Conservation (phyloP, 1,139 yeast species). For the Yamadazyma membranifaciens region DNA sequence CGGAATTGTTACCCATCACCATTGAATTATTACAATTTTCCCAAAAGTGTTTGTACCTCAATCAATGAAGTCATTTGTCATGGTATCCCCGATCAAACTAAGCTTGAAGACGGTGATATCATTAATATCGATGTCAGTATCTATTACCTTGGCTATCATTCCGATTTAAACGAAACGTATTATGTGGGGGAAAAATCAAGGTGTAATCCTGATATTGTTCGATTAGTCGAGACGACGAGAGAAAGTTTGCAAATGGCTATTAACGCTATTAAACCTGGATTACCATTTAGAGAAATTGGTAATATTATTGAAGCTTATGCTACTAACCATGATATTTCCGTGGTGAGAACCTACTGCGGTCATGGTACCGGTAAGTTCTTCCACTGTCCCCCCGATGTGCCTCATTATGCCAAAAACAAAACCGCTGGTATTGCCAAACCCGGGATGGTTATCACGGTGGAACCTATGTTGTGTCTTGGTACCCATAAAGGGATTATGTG, state of each 20-base stretch:
- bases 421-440: constrained; percentile 93
- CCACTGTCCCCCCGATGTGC: constrained; percentile 91
- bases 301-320: constrained; percentile 89
- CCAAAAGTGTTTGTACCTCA: constrained; percentile 90
- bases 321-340: constrained; percentile 71
- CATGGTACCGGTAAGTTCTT: constrained; percentile 88
- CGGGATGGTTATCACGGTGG: constrained; percentile 96
- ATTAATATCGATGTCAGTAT: constrained; percentile 86
- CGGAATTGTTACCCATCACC: constrained; percentile 95
- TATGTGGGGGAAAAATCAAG: constrained; percentile 92
- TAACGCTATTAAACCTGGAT: constrained; percentile 84
- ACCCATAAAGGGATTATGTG: constrained; percentile 76
- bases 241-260: constrained; percentile 87
- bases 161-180: constrained; percentile 94
- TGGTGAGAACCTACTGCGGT: constrained; percentile 89
- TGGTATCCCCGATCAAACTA: constrained; percentile 91
- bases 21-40: constrained; percentile 89
- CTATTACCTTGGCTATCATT: constrained; percentile 84
- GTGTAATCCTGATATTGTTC: constrained; percentile 68
- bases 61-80: constrained; percentile 95
- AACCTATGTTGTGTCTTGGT: constrained; percentile 96
- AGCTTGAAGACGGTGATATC: constrained; percentile 89
- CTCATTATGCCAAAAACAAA: constrained; percentile 92
- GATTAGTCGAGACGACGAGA: constrained; percentile 91
- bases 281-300: constrained; percentile 84